phyloP scores from a whole-genome alignment of 2,329 filamentous ascomycete genomes.

The Nannizzia gypsea region DNA sequence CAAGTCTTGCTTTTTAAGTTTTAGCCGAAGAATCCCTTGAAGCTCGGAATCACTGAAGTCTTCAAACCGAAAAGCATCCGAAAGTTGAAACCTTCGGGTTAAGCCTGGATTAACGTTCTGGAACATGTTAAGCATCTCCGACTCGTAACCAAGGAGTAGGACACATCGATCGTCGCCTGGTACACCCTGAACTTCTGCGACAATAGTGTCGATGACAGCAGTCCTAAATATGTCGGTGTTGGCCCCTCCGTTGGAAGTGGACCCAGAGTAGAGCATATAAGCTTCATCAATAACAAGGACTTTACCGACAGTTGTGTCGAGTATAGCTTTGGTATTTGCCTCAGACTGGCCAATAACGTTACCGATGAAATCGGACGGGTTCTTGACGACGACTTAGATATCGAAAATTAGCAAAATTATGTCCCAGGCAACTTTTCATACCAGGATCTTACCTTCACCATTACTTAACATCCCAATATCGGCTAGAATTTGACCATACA shows the following conservation, averaged over 20 bases:
- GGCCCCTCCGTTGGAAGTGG: constrained; percentile 18
- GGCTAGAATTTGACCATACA: constrained; percentile 57
- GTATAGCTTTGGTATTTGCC: constrained; percentile 57
- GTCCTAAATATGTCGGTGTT: constrained; percentile 43
- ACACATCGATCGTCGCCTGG: constrained; percentile 63
- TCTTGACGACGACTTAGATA: constrained; percentile 54
- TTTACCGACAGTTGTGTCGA: constrained; percentile 55
- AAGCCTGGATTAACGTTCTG: constrained; percentile 63
- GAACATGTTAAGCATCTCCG: constrained; percentile 60
- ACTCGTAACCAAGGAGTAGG: constrained; percentile 57
- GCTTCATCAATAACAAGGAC: constrained; percentile 73
- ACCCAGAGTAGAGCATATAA: constrained; percentile 49
- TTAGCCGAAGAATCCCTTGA: constrained; percentile 48
- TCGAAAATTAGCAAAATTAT: constrained; percentile 10
- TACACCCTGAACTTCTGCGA: constrained; percentile 58
- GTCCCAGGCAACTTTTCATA: not conserved
- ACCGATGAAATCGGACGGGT: constrained; percentile 62
- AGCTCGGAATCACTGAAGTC: constrained; percentile 54
- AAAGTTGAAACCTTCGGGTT: constrained; percentile 51
- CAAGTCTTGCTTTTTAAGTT: constrained; percentile 48
- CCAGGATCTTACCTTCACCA: constrained; percentile 45
- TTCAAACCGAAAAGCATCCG: constrained; percentile 54
- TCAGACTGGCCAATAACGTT: constrained; percentile 54
- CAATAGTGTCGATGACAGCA: constrained; percentile 61
- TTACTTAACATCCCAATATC: constrained; percentile 56